phyloP scores from a whole-genome alignment of 1,284 basidiomycete genomes.

The Ganoderma sinense region DNA sequence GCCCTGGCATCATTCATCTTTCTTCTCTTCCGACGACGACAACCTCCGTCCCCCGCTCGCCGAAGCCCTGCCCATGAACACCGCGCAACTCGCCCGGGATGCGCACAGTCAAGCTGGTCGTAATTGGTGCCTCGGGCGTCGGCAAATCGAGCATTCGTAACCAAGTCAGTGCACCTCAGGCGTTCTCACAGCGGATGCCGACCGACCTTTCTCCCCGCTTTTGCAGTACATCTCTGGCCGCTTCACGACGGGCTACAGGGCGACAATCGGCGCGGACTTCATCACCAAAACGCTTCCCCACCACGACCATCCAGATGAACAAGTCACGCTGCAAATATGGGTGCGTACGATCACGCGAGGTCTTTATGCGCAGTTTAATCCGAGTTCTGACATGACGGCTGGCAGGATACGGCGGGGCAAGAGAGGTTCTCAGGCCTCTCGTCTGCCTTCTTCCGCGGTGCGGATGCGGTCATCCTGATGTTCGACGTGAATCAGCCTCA shows the following conservation, averaged over 20 bases:
- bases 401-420: constrained; percentile 80
- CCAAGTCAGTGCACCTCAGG: constrained; percentile 55
- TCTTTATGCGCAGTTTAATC: background rate
- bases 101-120: constrained; percentile 78
- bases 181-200: constrained; percentile 1
- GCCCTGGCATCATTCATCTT: background rate
- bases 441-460: constrained; percentile 82
- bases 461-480: constrained; percentile 82
- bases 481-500: constrained; percentile 76
- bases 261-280: constrained; percentile 88
- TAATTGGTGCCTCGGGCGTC: constrained; percentile 79
- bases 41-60: background rate
- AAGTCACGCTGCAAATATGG: constrained; percentile 81
- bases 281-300: constrained; percentile 76
- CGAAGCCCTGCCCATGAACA: constrained; percentile 29
- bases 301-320: constrained; percentile 57
- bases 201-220: constrained; percentile 1
- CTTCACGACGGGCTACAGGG: constrained; percentile 78
- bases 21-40: background rate
- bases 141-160: constrained; percentile 79
- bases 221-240: constrained; percentile 74
- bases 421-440: constrained; percentile 85
- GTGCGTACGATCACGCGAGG: constrained; percentile 47
- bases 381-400: background rate
- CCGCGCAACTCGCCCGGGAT: constrained; percentile 41